A percentile compares a stretch with the other conserved stretches of the same genome.
These are phyloP conservation scores for Immersiella caudata DNA, from an alignment of 495 filamentous ascomycete species.

Conservation along the genomic window DNA sequence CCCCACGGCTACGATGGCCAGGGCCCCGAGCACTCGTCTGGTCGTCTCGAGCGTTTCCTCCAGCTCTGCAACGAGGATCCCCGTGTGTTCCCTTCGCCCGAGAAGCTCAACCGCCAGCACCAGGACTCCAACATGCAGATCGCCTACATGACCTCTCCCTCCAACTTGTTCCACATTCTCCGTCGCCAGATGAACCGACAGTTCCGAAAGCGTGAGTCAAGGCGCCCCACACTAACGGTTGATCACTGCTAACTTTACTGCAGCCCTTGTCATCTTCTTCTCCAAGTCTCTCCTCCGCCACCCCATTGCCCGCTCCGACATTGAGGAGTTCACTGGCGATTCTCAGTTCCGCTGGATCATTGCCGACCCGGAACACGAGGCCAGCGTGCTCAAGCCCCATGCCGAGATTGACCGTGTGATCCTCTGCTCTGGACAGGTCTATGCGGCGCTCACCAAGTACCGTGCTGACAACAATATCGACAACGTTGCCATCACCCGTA, in stretches of 20 bases:
- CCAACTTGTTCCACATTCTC: slow-evolving; percentile 95
- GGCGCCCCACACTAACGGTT: neutral
- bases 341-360: slow-evolving; percentile 97
- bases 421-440: slow-evolving; percentile 94
- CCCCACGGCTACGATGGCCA: slow-evolving; percentile 99
- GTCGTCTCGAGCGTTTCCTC: slow-evolving; percentile 94
- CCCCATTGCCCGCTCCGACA: slow-evolving; percentile 81
- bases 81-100: slow-evolving; percentile 79
- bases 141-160: slow-evolving; percentile 86
- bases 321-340: slow-evolving; percentile 87
- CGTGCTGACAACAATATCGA: slow-evolving; percentile 81
- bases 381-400: slow-evolving; percentile 68
- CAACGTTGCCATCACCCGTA: slow-evolving; percentile 87
- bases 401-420: slow-evolving; percentile 93
- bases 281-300: slow-evolving; percentile 93
- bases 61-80: slow-evolving; percentile 98
- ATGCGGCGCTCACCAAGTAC: slow-evolving; percentile 85
- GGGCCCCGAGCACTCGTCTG: slow-evolving; percentile 97
- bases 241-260: slow-evolving; percentile 41
- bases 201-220: slow-evolving; percentile 91
- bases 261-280: slow-evolving; percentile 95
- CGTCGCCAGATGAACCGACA: slow-evolving; percentile 97
- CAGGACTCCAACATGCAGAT: slow-evolving; percentile 99
- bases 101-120: slow-evolving; percentile 95
- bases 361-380: slow-evolving; percentile 77